Percentiles rank a stretch among this genome's conserved stretches.
Conservation (phyloP, 257 asterid species). For the Fraxinus quadrangulata region DNA sequence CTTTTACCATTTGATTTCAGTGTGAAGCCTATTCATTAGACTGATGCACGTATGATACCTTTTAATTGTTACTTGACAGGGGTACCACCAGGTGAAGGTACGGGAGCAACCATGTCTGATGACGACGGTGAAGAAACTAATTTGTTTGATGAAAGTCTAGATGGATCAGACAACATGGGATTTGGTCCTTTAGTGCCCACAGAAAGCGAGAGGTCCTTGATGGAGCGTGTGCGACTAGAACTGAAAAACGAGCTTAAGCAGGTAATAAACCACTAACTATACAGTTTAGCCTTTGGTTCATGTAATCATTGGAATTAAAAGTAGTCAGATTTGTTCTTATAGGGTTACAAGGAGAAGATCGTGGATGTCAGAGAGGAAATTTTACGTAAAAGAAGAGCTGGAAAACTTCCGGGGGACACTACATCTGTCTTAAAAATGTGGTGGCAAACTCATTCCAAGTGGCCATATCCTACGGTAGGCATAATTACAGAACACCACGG, state of each 20-base stretch:
- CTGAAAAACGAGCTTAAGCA: conserved; percentile 96
- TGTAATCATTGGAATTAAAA: background rate
- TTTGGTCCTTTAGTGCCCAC: conserved; percentile 90
- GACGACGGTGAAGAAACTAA: conserved; percentile 88
- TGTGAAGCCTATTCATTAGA: background rate
- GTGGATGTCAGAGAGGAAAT: conserved; percentile 76
- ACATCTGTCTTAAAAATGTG: conserved; percentile 71
- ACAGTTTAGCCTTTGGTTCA: background rate
- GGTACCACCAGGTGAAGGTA: conserved; percentile 92
- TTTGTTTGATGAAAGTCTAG: conserved; percentile 80
- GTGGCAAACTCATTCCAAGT: conserved; percentile 81
- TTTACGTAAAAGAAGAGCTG: conserved; percentile 72
- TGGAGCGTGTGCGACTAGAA: conserved; percentile 98
- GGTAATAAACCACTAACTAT: conserved; percentile 40
- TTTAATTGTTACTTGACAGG: conserved; percentile 46
- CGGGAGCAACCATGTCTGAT: conserved; percentile 99
- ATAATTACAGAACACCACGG: background rate
- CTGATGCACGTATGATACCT: background rate
- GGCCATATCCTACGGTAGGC: conserved; percentile 86
- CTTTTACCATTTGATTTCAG: background rate
- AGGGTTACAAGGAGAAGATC: conserved; percentile 77
- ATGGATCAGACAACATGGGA: conserved; percentile 86
- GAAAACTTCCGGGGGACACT: conserved; percentile 80
- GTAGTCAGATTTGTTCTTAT: background rate
- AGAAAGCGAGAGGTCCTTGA: conserved; percentile 93